A percentile compares a stretch with the other conserved stretches of the same genome.
Evolutionary conservation across 2,329 filamentous ascomycete genomes (phyloP).

Genomic region (Botrytis elliptica): DNA sequence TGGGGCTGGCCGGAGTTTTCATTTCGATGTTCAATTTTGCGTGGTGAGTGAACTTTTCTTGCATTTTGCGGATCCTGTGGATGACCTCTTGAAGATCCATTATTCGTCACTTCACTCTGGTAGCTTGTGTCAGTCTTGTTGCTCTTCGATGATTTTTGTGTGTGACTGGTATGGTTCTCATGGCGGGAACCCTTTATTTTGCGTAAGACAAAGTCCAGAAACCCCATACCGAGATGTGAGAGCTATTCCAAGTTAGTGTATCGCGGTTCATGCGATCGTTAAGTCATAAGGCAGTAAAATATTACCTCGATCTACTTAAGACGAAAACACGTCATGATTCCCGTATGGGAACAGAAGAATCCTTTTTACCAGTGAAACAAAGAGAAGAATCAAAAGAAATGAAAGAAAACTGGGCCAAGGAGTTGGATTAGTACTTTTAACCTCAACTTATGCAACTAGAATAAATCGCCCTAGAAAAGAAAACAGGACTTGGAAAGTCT

Average conservation of each 20-base stretch:
- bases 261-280: not conserved
- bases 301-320: constrained; percentile 5
- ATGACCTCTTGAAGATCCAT: not conserved
- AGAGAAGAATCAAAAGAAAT: not conserved
- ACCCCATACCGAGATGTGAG: not conserved
- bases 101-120: not conserved
- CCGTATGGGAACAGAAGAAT: not conserved
- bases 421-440: not conserved
- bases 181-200: not conserved
- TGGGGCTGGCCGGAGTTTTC: not conserved
- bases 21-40: not conserved
- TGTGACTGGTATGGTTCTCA: not conserved
- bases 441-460: not conserved
- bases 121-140: not conserved
- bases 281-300: not conserved
- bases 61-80: not conserved
- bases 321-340: not conserved
- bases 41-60: not conserved
- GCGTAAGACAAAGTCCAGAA: not conserved
- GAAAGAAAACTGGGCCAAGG: not conserved
- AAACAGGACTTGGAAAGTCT: not conserved
- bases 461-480: not conserved
- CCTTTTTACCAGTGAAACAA: not conserved
- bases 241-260: not conserved
- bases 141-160: not conserved